Evolutionary conservation across 257 asterid species (phyloP).

Genomic region (Schizonepeta tenuifolia): DNA sequence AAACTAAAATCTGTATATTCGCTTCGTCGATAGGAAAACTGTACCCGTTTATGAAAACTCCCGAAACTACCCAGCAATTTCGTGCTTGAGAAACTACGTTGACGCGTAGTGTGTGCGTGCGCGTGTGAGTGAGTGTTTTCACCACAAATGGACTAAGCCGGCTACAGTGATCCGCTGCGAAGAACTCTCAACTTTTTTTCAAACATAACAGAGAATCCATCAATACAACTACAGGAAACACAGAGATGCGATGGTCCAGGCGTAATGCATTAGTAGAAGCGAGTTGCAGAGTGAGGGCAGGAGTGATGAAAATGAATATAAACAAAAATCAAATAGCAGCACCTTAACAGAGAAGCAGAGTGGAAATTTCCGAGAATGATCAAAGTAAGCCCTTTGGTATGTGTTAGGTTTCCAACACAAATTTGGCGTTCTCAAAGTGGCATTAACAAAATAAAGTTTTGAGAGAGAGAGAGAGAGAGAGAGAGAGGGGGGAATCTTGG

Average conservation of each 20-base stretch:
- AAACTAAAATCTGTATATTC: neutral
- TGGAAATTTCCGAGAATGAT: neutral
- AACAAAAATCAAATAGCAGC: neutral
- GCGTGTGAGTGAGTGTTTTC: neutral
- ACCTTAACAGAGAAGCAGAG: neutral
- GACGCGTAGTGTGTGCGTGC: neutral
- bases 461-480: neutral
- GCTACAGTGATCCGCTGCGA: neutral
- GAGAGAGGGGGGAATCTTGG: neutral
- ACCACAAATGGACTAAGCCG: neutral
- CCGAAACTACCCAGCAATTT: neutral
- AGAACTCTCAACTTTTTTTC: neutral
- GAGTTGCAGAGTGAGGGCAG: neutral
- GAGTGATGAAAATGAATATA: neutral
- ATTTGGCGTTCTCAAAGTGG: neutral
- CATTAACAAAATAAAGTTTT: neutral
- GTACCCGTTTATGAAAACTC: neutral
- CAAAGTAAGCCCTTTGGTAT: neutral
- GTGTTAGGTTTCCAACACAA: constrained; percentile 3
- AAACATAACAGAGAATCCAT: neutral
- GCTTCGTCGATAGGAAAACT: neutral
- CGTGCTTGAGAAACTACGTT: neutral
- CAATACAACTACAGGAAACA: neutral
- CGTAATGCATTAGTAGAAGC: neutral
- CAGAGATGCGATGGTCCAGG: neutral